Percentiles rank a stretch among this genome's conserved stretches.
Evolutionary conservation across 2,329 filamentous ascomycete genomes (phyloP).

Genomic region (Tolypocladium tundrense): DNA sequence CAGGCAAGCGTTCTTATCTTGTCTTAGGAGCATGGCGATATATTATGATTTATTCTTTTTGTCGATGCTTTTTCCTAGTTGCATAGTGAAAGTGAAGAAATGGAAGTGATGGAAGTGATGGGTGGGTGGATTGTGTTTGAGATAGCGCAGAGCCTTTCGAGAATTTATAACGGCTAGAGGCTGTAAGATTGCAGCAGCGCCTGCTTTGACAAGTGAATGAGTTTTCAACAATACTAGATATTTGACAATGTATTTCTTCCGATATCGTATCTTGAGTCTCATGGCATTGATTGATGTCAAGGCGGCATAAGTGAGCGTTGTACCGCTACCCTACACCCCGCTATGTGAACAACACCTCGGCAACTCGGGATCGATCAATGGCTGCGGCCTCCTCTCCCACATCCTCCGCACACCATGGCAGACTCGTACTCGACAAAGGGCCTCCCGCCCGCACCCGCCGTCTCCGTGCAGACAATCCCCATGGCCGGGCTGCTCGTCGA

Average conservation of each 20-base stretch:
- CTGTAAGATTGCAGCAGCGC: not conserved
- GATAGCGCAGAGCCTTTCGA: too few species aligned
- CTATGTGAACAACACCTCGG: not conserved
- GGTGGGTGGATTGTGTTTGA: too few species aligned
- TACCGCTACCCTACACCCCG: not conserved
- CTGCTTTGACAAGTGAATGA: not conserved
- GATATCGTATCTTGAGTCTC: not conserved
- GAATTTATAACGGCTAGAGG: not conserved
- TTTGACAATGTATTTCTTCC: too few species aligned
- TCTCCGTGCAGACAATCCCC: conserved; percentile 57
- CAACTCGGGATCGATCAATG: not conserved
- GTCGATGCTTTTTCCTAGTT: conserved; percentile 5
- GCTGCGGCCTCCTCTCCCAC: not conserved
- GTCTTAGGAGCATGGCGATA: conserved; percentile 23
- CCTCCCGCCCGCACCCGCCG: conserved; percentile 27
- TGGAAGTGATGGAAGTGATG: not conserved
- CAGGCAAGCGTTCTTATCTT: conserved; percentile 13
- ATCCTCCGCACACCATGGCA: conserved; percentile 9
- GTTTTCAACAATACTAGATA: too few species aligned
- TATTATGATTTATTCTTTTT: conserved; percentile 14
- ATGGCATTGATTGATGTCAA: not conserved
- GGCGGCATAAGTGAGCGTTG: not conserved
- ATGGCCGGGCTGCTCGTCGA: conserved; percentile 73
- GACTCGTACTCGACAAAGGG: conserved; percentile 21
- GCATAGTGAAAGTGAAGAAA: not conserved